Evolutionary conservation across 208 protist genomes (phyloP), one percentile per base, ranked within the genome.

Genomic region (Crithidia expoeki): DNA sequence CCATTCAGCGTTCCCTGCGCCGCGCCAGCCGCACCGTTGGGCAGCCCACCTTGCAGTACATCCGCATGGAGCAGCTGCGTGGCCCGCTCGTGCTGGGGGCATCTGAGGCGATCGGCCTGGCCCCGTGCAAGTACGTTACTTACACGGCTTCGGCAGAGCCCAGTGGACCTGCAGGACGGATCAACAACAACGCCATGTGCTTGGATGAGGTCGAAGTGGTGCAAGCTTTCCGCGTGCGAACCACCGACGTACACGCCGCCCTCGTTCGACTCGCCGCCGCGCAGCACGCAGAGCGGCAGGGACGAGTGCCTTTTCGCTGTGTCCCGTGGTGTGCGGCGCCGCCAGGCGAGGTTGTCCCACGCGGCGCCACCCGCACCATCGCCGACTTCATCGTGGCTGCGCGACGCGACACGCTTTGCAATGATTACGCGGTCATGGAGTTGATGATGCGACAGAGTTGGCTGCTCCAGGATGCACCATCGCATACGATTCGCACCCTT

Each of bases 381-480:
- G 76, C 63, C 21, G 75, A 79, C 61, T 86, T 89, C 55, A 72
- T 95, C 65, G 71, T 79, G 21, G 80, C 82, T 11, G 87, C 90
- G 21, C 80, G 88, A n/a, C 69, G 77, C 32, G 74, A 76, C 44
- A 38, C 71, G 9, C 76, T 95, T 44, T 73, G 81, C 50, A 78
- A 69, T 34, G 79, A 89, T 83, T 95, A 90, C 69, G 84, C 84
- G 46, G 53, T 82, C 46, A 92, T 85, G 60, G 90, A 93, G 73
- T 60, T 92, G 40, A 66, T 91, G 28, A 84, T 93, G 84, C 83
- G 90, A 62, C 90, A 95, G 80, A 95, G 90, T 72, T 95, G 90
- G 90, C 79, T 95, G 58, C 76, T 95, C 50, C 90, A 95, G 73
- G 90, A 95, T 66, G 87, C 86, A 16, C 86, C 90, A 16, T 72